phyloP scores from a whole-genome alignment of 208 protist genomes.

The Leishmania turanica region DNA sequence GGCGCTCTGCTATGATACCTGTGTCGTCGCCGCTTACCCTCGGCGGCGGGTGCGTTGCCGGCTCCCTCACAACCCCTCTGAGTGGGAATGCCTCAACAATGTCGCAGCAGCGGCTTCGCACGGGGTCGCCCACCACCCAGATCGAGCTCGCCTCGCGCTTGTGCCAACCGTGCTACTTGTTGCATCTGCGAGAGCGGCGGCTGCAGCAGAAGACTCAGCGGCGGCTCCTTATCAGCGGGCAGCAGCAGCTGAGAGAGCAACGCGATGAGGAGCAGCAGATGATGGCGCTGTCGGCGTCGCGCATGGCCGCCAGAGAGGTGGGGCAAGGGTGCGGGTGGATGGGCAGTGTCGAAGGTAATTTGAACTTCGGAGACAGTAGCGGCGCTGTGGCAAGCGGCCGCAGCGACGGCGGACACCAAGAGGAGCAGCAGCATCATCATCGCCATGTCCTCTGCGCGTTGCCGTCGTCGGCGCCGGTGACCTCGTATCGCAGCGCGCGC shows the following conservation, averaged over 20 bases:
- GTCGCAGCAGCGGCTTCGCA: neutral
- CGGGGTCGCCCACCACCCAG: neutral
- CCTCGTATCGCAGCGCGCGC: conserved; percentile 8
- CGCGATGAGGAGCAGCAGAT: conserved; percentile 10
- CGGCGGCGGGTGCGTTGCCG: neutral
- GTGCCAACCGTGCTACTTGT: conserved; percentile 28
- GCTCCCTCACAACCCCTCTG: neutral
- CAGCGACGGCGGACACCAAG: neutral
- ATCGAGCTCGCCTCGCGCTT: conserved; percentile 30
- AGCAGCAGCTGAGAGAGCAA: conserved; percentile 7
- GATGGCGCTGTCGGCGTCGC: neutral
- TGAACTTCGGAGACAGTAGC: conserved; percentile 3
- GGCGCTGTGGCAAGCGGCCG: neutral
- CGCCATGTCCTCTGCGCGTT: neutral
- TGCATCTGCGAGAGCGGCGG: conserved; percentile 21
- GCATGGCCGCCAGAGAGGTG: neutral
- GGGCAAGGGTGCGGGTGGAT: neutral
- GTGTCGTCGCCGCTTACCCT: conserved; percentile 5
- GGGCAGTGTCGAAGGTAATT: neutral
- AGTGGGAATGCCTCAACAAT: neutral
- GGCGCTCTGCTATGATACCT: conserved; percentile 8
- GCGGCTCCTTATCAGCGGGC: conserved; percentile 17
- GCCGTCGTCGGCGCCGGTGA: conserved; percentile 19
- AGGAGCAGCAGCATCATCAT: neutral
- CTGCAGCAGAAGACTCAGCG: conserved; percentile 13